Conservation (phyloP, 1,284 basidiomycete genomes). For the Apiotrichum laibachii region DNA sequence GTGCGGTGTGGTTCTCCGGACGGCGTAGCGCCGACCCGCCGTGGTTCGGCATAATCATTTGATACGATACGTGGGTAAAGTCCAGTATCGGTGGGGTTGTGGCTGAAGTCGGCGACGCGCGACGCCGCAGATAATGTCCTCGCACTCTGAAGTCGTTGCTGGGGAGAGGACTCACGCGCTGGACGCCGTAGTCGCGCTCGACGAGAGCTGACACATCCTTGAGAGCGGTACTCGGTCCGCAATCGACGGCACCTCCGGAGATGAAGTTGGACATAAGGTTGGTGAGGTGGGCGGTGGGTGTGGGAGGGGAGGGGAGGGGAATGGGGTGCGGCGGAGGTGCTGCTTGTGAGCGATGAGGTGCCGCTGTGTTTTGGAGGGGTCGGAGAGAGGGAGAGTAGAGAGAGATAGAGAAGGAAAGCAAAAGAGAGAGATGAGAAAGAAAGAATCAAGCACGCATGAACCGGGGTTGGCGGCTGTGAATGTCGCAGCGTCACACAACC, state of each 20-base stretch:
- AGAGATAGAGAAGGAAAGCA: neutral
- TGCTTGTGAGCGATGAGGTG: too few relatives aligned
- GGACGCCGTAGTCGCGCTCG: slow-evolving; percentile 40
- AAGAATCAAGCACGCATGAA: neutral
- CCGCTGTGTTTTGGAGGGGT: neutral
- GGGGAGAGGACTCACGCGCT: slow-evolving; percentile 30
- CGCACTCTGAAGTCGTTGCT: too few relatives aligned
- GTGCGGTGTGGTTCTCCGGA: too few relatives aligned
- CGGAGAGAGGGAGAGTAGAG: neutral
- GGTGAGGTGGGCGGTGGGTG: neutral
- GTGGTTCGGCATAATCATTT: too few relatives aligned
- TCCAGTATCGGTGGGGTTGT: too few relatives aligned
- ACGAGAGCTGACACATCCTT: slow-evolving; percentile 38
- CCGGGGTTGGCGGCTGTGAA: too few relatives aligned
- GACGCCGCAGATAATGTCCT: too few relatives aligned
- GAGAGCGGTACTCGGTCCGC: slow-evolving; percentile 40
- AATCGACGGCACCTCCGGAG: slow-evolving; percentile 36
- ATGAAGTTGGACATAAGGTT: slow-evolving; percentile 39
- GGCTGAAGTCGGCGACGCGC: too few relatives aligned
- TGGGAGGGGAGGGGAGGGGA: neutral
- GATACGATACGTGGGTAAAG: too few relatives aligned
- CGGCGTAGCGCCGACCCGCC: too few relatives aligned
- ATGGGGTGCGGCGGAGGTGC: neutral
- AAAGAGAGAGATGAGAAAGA: neutral
- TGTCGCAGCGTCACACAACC: too few relatives aligned